phyloP scores from a whole-genome alignment of 306 rosid species.

The Ceratonia siliqua region DNA sequence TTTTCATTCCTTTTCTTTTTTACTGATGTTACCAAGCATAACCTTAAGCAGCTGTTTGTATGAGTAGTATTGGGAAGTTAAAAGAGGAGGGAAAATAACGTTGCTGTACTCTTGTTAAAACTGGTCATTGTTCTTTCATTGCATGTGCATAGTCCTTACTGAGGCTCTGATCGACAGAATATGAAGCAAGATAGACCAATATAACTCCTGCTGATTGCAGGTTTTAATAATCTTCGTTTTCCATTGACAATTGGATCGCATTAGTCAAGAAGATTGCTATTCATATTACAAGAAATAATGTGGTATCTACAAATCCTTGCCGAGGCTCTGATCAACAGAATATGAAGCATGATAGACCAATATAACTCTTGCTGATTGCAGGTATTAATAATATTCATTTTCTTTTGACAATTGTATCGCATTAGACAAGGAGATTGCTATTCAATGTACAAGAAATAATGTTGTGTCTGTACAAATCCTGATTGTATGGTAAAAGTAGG shows the following conservation, averaged over 20 bases:
- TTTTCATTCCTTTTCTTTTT: background rate
- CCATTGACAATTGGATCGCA: constrained; percentile 17
- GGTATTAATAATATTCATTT: constrained; percentile 11
- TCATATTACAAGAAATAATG: constrained; percentile 17
- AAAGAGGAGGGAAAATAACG: background rate
- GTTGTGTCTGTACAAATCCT: constrained; percentile 34
- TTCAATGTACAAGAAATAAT: constrained; percentile 20
- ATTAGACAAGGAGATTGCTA: constrained; percentile 2
- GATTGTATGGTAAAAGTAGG: constrained; percentile 29
- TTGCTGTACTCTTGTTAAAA: constrained; percentile 27
- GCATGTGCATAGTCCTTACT: constrained; percentile 42
- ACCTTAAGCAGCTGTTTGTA: constrained; percentile 8
- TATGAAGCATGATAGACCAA: constrained; percentile 28
- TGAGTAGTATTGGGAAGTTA: background rate
- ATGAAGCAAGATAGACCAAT: constrained; percentile 29
- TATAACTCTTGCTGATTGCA: constrained; percentile 28
- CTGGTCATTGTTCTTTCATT: constrained; percentile 34
- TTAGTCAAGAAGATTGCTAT: constrained; percentile 9
- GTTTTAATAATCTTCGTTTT: constrained; percentile 8
- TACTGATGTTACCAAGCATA: background rate
- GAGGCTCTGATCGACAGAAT: constrained; percentile 33
- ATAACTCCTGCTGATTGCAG: constrained; percentile 29
- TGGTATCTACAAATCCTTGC: constrained; percentile 34
- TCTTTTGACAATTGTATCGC: constrained; percentile 22
- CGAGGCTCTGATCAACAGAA: constrained; percentile 33